These are phyloP conservation scores for Coemansia guatemalensis DNA, from an alignment of 192 early-diverging fungal genomes.

Conservation along the genomic window DNA sequence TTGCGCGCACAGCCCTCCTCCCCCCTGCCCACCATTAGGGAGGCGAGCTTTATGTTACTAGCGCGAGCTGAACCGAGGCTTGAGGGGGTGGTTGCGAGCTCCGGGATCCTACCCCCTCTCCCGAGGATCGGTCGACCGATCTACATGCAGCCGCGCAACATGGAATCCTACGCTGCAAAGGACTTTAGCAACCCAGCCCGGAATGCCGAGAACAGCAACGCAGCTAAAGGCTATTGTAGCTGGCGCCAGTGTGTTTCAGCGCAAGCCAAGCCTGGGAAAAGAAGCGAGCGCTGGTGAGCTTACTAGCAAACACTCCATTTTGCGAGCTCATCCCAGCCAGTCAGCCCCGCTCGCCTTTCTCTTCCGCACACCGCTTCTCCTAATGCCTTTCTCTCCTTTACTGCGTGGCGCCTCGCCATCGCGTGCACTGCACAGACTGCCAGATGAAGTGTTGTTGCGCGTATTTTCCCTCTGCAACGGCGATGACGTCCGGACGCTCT, in stretches of 20 bases:
- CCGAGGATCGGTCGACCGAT: background rate
- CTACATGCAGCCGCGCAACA: background rate
- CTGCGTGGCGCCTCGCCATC: background rate
- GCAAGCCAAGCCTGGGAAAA: background rate
- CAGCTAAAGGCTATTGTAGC: too few species aligned
- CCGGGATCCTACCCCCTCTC: background rate
- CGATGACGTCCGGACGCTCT: constrained; percentile 29
- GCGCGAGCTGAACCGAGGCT: background rate
- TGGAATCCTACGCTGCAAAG: background rate
- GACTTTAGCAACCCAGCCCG: background rate
- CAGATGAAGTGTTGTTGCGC: constrained; percentile 29
- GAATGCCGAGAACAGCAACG: background rate
- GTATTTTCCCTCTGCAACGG: constrained; percentile 43
- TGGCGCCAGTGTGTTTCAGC: too few species aligned
- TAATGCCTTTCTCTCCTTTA: background rate
- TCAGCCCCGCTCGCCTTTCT: constrained; percentile 2
- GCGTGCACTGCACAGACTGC: constrained; percentile 7
- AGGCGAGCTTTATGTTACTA: too few species aligned
- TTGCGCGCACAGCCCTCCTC: background rate
- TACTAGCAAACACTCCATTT: background rate
- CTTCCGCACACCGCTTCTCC: background rate
- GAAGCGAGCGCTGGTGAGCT: background rate
- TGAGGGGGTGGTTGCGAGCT: background rate
- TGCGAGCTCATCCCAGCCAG: background rate
- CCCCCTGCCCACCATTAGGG: too few species aligned